Evolutionary conservation across 1,284 basidiomycete species (phyloP).

Genomic region (Tremellales sp.): DNA sequence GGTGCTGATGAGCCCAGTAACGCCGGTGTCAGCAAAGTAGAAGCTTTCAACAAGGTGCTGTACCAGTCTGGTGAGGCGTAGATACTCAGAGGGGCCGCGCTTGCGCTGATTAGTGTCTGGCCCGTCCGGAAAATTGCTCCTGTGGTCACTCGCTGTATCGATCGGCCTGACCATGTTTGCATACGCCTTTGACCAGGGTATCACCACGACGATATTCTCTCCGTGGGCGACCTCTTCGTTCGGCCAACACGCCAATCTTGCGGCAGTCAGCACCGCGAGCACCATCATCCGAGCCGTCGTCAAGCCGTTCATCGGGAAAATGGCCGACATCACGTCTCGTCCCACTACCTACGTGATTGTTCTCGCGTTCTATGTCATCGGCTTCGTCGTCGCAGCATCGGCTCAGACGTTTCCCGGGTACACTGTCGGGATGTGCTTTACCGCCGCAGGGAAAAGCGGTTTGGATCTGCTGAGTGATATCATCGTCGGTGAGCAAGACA

Average conservation of each 20-base stretch:
- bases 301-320: conserved; percentile 33
- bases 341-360: conserved; percentile 13
- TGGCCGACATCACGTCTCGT: conserved; percentile 22
- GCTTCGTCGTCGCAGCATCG: conserved; percentile 19
- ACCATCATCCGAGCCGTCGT: conserved; percentile 28
- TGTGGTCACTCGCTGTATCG: too few species aligned
- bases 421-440: conserved; percentile 24
- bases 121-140: too few species aligned
- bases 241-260: conserved; percentile 39
- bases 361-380: conserved; percentile 23
- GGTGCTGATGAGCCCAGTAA: too few species aligned
- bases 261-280: conserved; percentile 29
- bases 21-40: too few species aligned
- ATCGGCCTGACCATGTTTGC: too few species aligned
- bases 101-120: too few species aligned
- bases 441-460: conserved; percentile 27
- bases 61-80: too few species aligned
- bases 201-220: not conserved
- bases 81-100: too few species aligned
- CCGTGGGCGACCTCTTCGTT: conserved; percentile 42
- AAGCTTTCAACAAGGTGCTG: too few species aligned
- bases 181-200: not conserved
- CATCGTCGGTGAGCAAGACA: conserved; percentile 9
- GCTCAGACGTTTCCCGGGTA: conserved; percentile 20
- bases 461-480: conserved; percentile 17